A percentile compares a stretch with the other conserved stretches of the same genome.
These are phyloP conservation scores for Plasmodium gallinaceum DNA, from an alignment of 169 alveolate genomes.

Conservation along the genomic window DNA sequence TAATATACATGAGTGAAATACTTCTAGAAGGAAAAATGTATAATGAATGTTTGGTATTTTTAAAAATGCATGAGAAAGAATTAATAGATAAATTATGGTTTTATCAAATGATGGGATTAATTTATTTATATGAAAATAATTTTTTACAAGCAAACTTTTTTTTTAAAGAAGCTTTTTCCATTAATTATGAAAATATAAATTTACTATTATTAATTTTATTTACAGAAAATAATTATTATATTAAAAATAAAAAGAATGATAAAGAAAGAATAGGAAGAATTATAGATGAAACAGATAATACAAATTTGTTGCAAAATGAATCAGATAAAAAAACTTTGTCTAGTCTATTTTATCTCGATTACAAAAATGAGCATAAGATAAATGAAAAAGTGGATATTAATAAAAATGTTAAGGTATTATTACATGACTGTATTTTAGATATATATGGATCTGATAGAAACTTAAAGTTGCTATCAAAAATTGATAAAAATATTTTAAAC, in stretches of 20 bases:
- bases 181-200: conserved; percentile 59
- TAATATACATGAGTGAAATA: conserved; percentile 51
- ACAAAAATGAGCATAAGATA: conserved; percentile 53
- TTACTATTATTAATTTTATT: conserved; percentile 36
- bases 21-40: conserved; percentile 65
- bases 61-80: conserved; percentile 10
- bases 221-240: conserved; percentile 20
- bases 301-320: background rate
- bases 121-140: conserved; percentile 37
- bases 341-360: conserved; percentile 50
- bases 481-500: conserved; percentile 48
- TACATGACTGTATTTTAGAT: conserved; percentile 66
- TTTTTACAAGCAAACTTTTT: conserved; percentile 28
- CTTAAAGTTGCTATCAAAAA: conserved; percentile 35
- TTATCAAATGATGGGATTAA: conserved; percentile 43
- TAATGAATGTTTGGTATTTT: conserved; percentile 27
- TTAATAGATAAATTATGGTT: conserved; percentile 48
- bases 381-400: conserved; percentile 26
- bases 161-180: conserved; percentile 58
- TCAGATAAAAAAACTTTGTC: background rate
- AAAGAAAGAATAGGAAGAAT: background rate
- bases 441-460: conserved; percentile 70
- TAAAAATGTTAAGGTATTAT: conserved; percentile 19
- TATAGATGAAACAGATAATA: background rate
- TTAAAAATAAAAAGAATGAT: background rate